These are phyloP conservation scores for Staphylotrichum tortipilum DNA, from an alignment of 495 filamentous ascomycete species.

Conservation along the genomic window DNA sequence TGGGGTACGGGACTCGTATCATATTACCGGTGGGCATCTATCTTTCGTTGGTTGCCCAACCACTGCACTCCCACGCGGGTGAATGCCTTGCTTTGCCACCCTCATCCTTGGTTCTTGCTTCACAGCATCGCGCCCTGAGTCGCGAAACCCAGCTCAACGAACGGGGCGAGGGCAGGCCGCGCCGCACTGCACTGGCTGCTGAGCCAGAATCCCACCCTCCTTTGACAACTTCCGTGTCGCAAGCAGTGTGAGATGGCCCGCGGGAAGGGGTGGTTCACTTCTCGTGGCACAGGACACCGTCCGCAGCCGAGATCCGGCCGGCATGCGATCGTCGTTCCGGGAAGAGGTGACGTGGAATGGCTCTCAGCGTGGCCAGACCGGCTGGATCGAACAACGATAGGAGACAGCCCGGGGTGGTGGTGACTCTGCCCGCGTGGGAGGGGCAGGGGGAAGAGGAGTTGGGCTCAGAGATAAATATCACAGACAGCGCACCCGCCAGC, in stretches of 20 bases:
- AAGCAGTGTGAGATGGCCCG: no score
- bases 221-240: no score
- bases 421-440: no score
- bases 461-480: no score
- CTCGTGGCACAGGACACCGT: not conserved
- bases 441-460: no score
- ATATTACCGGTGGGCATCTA: no score
- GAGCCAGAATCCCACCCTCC: no score
- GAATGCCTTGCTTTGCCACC: conserved; percentile 9
- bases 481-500: no score
- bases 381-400: no score
- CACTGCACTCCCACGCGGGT: not conserved
- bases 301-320: not conserved
- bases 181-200: not conserved
- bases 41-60: not conserved
- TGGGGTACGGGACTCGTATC: no score
- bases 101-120: not conserved
- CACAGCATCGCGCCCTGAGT: not conserved
- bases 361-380: not conserved
- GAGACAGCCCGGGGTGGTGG: no score
- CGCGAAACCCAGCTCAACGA: not conserved
- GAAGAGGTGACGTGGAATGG: conserved; percentile 1
- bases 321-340: not conserved
- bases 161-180: not conserved
- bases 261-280: no score